A percentile compares a stretch with the other conserved stretches of the same genome.
Conservation (phyloP, 805 yeast species). For the Wickerhamomyces chaumierensis region DNA sequence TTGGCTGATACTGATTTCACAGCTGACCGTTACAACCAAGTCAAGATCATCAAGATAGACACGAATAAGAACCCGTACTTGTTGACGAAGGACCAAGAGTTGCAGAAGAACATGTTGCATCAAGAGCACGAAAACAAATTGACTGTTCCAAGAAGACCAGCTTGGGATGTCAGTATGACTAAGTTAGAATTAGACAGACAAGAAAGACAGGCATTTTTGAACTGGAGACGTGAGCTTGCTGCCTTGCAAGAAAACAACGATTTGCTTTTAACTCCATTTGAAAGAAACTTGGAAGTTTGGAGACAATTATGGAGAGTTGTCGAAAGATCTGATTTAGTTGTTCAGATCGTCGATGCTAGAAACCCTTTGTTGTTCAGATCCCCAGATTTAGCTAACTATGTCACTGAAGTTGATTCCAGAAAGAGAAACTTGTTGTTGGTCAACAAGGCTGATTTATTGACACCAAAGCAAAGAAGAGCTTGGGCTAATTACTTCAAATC, state of each 20-base stretch:
- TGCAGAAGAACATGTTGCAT: conserved; percentile 47
- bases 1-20: conserved; percentile 93
- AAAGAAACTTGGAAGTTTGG: conserved; percentile 96
- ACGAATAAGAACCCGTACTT: conserved; percentile 42
- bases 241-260: conserved; percentile 74
- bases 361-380: conserved; percentile 88
- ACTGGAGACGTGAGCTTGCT: conserved; percentile 92
- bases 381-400: conserved; percentile 76
- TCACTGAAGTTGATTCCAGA: conserved; percentile 58
- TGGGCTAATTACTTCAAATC: conserved; percentile 82
- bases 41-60: conserved; percentile 73
- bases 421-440: conserved; percentile 78
- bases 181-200: conserved; percentile 69
- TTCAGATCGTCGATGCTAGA: conserved; percentile 96
- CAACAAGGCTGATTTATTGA: conserved; percentile 85
- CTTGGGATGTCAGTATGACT: conserved; percentile 66
- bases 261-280: conserved; percentile 87
- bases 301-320: conserved; percentile 96
- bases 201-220: conserved; percentile 83
- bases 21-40: conserved; percentile 76
- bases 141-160: conserved; percentile 88
- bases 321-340: conserved; percentile 87
- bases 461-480: conserved; percentile 59
- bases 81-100: conserved; percentile 56
- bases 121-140: conserved; percentile 57